Conservation (phyloP, 2,329 filamentous ascomycete species). For the Diaporthe humulicola region DNA sequence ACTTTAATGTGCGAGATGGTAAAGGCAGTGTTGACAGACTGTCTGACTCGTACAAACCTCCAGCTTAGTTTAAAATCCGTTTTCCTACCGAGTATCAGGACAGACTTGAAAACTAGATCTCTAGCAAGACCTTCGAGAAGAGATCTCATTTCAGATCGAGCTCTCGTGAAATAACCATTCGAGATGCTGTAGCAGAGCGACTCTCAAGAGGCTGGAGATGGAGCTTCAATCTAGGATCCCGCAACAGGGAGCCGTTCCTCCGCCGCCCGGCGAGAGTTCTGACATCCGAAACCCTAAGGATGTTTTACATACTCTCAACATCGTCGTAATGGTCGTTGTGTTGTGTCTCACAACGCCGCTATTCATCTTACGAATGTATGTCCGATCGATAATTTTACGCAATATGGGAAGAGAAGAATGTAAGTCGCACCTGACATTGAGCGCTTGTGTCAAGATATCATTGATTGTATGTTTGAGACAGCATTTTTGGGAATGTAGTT, state of each 20-base stretch:
- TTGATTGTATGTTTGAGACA: too few relatives aligned
- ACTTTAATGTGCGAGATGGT: background rate
- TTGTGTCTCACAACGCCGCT: background rate
- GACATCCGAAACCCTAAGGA: background rate
- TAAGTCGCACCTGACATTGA: background rate
- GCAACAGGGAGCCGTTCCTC: background rate
- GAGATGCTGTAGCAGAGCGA: background rate
- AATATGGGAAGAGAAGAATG: background rate
- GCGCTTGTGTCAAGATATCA: background rate
- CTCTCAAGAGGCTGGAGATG: background rate
- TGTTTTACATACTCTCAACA: background rate
- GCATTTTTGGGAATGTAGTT: too few relatives aligned
- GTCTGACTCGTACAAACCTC: background rate
- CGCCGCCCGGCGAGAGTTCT: background rate
- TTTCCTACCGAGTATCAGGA: background rate
- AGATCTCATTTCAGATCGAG: background rate
- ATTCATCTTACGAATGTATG: background rate
- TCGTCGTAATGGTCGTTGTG: slow-evolving; percentile 8
- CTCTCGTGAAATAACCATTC: background rate
- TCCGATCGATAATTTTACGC: background rate
- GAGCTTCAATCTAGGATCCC: background rate
- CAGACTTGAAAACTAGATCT: background rate
- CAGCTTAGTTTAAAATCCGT: background rate
- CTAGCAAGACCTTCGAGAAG: background rate
- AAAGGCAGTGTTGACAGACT: background rate